Conservation (phyloP, 2,329 filamentous ascomycete species). For the Fusarium xylarioides region DNA sequence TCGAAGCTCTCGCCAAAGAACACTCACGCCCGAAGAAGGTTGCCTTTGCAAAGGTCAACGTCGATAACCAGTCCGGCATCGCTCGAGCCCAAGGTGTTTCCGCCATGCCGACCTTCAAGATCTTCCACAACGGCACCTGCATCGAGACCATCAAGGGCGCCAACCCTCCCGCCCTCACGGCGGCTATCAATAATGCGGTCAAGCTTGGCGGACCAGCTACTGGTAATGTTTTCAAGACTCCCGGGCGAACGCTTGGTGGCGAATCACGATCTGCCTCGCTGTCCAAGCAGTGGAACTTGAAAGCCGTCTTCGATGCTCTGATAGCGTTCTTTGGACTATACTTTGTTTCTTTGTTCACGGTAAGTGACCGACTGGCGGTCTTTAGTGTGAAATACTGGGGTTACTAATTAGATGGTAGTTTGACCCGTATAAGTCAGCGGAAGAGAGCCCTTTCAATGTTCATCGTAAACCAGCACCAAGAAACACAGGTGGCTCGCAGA, state of each 20-base stretch:
- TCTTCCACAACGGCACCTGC: slow-evolving; percentile 80
- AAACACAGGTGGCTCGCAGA: slow-evolving; percentile 36
- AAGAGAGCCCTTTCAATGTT: slow-evolving; percentile 67
- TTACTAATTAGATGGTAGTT: slow-evolving; percentile 54
- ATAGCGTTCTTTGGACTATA: slow-evolving; percentile 69
- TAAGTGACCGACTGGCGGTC: slow-evolving; percentile 46
- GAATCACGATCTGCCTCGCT: slow-evolving; percentile 28
- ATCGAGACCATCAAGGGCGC: slow-evolving; percentile 84
- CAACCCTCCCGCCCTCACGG: slow-evolving; percentile 77
- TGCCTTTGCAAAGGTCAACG: slow-evolving; percentile 92
- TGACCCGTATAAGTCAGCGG: slow-evolving; percentile 69
- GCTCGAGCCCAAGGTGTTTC: slow-evolving; percentile 80
- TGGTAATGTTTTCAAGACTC: slow-evolving; percentile 61
- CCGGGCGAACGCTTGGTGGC: slow-evolving; percentile 67
- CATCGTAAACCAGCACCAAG: slow-evolving; percentile 48
- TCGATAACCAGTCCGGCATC: slow-evolving; percentile 82
- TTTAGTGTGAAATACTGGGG: not conserved
- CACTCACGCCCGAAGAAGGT: slow-evolving; percentile 83
- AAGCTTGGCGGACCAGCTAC: slow-evolving; percentile 58
- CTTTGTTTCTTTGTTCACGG: slow-evolving; percentile 68
- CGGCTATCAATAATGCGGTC: slow-evolving; percentile 77
- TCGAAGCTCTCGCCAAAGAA: slow-evolving; percentile 82
- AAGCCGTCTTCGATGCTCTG: slow-evolving; percentile 58
- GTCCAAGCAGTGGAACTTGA: slow-evolving; percentile 47
- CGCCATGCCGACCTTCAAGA: slow-evolving; percentile 94